Evolutionary conservation across 2,329 filamentous ascomycete genomes (phyloP).

Genomic region (Ophiostoma sp.): DNA sequence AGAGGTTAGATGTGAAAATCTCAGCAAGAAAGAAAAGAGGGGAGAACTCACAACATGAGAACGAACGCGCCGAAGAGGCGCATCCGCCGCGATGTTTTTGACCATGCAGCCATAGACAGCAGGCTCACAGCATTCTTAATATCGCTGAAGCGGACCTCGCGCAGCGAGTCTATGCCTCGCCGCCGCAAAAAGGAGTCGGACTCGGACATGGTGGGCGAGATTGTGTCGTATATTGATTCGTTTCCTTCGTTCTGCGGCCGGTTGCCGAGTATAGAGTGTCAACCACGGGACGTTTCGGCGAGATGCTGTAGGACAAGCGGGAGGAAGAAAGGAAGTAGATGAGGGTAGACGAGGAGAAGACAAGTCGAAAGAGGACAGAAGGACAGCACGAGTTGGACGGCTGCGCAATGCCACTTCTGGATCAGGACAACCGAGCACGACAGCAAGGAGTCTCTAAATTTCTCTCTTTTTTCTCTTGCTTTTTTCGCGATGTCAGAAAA

Average conservation of each 20-base stretch:
- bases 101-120: slow-evolving; percentile 36
- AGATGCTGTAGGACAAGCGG: slow-evolving; percentile 9
- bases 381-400: background rate
- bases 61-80: slow-evolving; percentile 35
- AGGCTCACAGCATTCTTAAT: slow-evolving; percentile 19
- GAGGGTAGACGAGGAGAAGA: background rate
- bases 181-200: slow-evolving; percentile 23
- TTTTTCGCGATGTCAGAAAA: background rate
- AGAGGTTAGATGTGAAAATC: background rate
- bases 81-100: slow-evolving; percentile 40
- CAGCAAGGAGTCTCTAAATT: background rate
- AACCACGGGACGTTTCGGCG: background rate
- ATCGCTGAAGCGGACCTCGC: slow-evolving; percentile 23
- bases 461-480: background rate
- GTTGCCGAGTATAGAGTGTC: background rate
- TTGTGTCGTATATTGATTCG: background rate
- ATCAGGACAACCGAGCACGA: background rate
- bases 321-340: background rate
- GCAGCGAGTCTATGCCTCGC: slow-evolving; percentile 27
- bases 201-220: slow-evolving; percentile 21
- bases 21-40: background rate
- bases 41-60: slow-evolving; percentile 38
- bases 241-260: background rate
- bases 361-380: background rate
- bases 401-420: slow-evolving; percentile 5